Evolutionary conservation across 495 filamentous ascomycete genomes (phyloP).

Genomic region (Jackrogersella minutella): DNA sequence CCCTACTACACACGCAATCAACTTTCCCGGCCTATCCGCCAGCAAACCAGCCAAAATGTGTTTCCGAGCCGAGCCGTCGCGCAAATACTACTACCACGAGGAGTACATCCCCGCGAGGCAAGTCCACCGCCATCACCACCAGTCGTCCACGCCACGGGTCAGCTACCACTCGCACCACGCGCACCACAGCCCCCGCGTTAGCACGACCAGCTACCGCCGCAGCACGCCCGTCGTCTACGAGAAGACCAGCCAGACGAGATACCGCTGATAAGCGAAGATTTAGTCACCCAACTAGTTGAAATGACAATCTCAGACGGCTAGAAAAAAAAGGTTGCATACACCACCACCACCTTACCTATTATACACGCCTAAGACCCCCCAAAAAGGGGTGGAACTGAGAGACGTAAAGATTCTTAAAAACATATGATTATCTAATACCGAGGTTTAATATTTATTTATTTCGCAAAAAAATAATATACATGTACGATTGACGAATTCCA

Average conservation of each 20-base stretch:
- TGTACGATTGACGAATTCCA: slow-evolving; percentile 11
- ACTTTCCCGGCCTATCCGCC: too few species aligned
- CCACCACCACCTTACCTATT: background rate
- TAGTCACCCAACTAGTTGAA: background rate
- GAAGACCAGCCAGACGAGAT: slow-evolving; percentile 44
- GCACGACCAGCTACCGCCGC: slow-evolving; percentile 45
- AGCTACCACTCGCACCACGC: slow-evolving; percentile 40
- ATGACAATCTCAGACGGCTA: background rate
- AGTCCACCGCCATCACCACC: slow-evolving; percentile 43
- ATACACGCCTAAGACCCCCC: background rate
- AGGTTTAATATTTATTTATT: slow-evolving; percentile 4
- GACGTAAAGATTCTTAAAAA: background rate
- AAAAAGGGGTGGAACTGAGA: background rate
- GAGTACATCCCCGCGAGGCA: slow-evolving; percentile 53
- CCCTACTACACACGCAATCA: too few species aligned
- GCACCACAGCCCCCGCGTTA: slow-evolving; percentile 49
- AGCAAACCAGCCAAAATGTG: slow-evolving; percentile 52
- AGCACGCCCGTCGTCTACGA: slow-evolving; percentile 45
- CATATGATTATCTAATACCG: slow-evolving; percentile 13
- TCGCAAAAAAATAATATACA: background rate
- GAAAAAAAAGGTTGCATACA: background rate
- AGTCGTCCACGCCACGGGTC: slow-evolving; percentile 30
- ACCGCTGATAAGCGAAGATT: slow-evolving; percentile 18
- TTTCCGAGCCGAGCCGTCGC: slow-evolving; percentile 47
- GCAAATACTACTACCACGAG: slow-evolving; percentile 60